Conservation (phyloP, 2,329 filamentous ascomycete species). For the Claviceps monticola region DNA sequence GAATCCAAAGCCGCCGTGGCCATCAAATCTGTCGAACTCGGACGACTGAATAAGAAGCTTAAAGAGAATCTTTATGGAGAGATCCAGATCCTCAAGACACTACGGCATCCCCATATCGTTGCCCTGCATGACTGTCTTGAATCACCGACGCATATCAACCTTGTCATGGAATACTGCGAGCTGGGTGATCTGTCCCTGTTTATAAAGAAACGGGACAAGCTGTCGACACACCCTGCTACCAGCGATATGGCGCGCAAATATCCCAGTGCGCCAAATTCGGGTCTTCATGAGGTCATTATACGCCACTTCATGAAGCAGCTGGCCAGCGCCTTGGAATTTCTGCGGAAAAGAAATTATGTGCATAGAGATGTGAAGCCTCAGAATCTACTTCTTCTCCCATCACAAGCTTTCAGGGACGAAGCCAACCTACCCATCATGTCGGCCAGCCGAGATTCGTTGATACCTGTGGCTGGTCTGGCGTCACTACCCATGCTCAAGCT, state of each 20-base stretch:
- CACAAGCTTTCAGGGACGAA: constrained; percentile 53
- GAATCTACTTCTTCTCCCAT: constrained; percentile 81
- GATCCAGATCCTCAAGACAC: constrained; percentile 85
- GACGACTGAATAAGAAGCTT: constrained; percentile 85
- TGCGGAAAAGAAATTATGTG: constrained; percentile 73
- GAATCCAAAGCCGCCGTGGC: constrained; percentile 71
- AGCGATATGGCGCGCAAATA: constrained; percentile 89
- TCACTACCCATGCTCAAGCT: constrained; percentile 94
- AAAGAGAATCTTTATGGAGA: constrained; percentile 93
- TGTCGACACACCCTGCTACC: constrained; percentile 67
- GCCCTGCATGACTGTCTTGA: constrained; percentile 91
- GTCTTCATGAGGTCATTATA: constrained; percentile 92
- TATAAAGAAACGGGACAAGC: constrained; percentile 82
- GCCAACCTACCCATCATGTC: constrained; percentile 48
- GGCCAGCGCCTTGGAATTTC: constrained; percentile 77
- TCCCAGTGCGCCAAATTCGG: constrained; percentile 66
- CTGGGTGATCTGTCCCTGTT: constrained; percentile 88
- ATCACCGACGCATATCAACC: constrained; percentile 74
- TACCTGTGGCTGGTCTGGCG: constrained; percentile 64
- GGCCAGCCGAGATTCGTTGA: constrained; percentile 65
- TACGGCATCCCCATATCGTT: constrained; percentile 94
- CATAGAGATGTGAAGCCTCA: constrained; percentile 97
- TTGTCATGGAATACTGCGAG: constrained; percentile 98
- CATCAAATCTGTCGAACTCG: constrained; percentile 90
- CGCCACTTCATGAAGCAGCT: constrained; percentile 95